Percentiles rank a stretch among this genome's conserved stretches.
phyloP scores from a whole-genome alignment of 352 stramenopile genomes.

The Globisporangium camurandrum region DNA sequence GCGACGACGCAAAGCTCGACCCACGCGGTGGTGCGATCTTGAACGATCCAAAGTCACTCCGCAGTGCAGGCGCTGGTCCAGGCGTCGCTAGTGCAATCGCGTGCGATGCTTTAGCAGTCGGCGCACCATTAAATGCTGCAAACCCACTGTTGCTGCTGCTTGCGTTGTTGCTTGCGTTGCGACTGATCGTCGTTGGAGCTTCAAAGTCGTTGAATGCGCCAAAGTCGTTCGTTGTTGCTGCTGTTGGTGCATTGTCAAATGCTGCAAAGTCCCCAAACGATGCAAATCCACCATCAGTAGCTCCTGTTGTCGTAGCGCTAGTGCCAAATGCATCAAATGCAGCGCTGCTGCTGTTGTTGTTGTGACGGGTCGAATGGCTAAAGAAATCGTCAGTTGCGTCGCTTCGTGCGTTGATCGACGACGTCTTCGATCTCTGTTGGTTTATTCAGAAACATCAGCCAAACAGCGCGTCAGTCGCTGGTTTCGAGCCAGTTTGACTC shows the following conservation, averaged over 20 bases:
- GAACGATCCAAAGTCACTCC: slow-evolving; percentile 51
- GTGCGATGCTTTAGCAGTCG: slow-evolving; percentile 30
- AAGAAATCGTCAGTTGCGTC: slow-evolving; percentile 66
- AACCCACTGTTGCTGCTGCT: slow-evolving; percentile 21
- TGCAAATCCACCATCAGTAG: slow-evolving; percentile 37
- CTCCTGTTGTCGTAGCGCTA: slow-evolving; percentile 7
- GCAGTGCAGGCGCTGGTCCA: slow-evolving; percentile 20
- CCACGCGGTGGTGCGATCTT: slow-evolving; percentile 58
- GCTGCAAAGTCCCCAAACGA: slow-evolving; percentile 72
- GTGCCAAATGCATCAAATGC: slow-evolving; percentile 28
- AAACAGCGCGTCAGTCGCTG: too few relatives aligned
- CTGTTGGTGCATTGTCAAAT: slow-evolving; percentile 36
- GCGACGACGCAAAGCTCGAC: slow-evolving; percentile 32
- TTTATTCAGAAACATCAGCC: too few relatives aligned
- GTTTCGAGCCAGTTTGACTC: not conserved
- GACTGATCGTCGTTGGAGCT: slow-evolving; percentile 4
- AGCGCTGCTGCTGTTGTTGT: slow-evolving; percentile 14
- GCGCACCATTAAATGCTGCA: slow-evolving; percentile 49
- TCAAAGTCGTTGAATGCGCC: slow-evolving; percentile 52
- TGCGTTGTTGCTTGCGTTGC: too few relatives aligned
- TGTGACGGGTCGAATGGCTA: slow-evolving; percentile 20
- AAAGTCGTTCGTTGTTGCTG: slow-evolving; percentile 22
- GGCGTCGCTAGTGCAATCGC: slow-evolving; percentile 18
- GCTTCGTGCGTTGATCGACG: slow-evolving; percentile 18
- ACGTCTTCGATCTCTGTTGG: too few relatives aligned